Conservation (phyloP, 768 basidiomycete species). For the Lactifluus rugatus region DNA sequence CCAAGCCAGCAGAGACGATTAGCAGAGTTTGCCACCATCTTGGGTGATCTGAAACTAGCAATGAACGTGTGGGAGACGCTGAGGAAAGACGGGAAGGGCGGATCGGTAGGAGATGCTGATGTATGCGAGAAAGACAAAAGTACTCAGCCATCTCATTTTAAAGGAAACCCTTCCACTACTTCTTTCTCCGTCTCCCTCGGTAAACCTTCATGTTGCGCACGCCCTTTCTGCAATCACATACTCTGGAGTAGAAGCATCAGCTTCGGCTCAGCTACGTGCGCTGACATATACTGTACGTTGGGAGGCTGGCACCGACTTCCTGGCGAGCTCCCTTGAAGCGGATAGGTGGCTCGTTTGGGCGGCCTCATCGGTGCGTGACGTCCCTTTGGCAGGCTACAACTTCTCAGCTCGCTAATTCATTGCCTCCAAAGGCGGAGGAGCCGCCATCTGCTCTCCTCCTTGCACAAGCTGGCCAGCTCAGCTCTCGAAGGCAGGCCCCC, state of each 20-base stretch:
- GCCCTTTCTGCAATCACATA: constrained; percentile 44
- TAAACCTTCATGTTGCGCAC: constrained; percentile 51
- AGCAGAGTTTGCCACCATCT: constrained; percentile 89
- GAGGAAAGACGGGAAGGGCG: constrained; percentile 79
- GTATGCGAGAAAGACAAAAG: background rate
- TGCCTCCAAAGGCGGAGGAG: constrained; percentile 61
- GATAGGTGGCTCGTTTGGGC: constrained; percentile 85
- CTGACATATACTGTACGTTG: constrained; percentile 65
- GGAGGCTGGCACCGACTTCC: constrained; percentile 56
- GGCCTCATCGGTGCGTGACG: constrained; percentile 58
- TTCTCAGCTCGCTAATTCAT: constrained; percentile 9
- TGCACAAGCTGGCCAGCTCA: constrained; percentile 70
- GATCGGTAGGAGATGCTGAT: constrained; percentile 51
- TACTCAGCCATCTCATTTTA: background rate
- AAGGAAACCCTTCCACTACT: constrained; percentile 80
- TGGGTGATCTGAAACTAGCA: constrained; percentile 86
- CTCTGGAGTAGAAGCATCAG: constrained; percentile 38
- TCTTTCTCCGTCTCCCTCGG: constrained; percentile 52
- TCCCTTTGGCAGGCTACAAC: background rate
- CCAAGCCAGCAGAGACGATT: constrained; percentile 74
- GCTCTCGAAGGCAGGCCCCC: constrained; percentile 42
- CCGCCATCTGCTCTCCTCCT: constrained; percentile 68
- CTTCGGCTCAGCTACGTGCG: constrained; percentile 58
- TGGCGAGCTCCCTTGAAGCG: constrained; percentile 50
- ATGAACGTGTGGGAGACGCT: constrained; percentile 75